phyloP scores from a whole-genome alignment of 306 rosid genomes.

The Rosa lucieae region DNA sequence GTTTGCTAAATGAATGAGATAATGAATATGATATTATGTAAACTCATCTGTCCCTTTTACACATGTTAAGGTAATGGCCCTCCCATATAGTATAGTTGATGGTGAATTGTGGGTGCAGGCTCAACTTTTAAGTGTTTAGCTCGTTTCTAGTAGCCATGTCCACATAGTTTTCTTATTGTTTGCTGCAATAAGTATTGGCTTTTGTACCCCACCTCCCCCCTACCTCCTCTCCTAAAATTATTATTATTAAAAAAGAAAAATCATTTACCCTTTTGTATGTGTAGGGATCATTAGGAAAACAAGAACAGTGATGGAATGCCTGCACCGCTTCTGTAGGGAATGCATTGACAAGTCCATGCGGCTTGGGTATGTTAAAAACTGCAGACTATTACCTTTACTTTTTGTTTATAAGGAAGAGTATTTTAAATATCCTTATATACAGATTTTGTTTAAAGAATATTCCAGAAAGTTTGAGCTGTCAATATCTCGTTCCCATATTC shows the following conservation, averaged over 20 bases:
- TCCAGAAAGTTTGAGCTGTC: constrained; percentile 1
- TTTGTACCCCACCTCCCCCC: neutral
- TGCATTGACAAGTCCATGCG: constrained; percentile 96
- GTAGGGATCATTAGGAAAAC: constrained; percentile 83
- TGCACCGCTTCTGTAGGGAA: constrained; percentile 88
- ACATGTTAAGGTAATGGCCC: neutral
- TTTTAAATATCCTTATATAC: constrained; percentile 1
- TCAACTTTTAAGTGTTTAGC: neutral
- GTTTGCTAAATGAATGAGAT: neutral
- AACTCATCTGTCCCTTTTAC: neutral
- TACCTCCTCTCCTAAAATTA: neutral
- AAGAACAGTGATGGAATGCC: constrained; percentile 82
- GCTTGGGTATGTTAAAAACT: constrained; percentile 48
- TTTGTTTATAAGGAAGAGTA: neutral
- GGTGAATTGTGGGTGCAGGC: neutral
- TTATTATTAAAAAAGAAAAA: neutral
- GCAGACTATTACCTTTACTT: neutral
- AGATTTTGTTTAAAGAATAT: constrained; percentile 13
- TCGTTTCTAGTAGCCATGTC: constrained; percentile 6
- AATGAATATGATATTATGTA: neutral
- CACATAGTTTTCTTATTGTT: neutral
- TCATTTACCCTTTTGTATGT: constrained; percentile 23
- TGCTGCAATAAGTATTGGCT: neutral
- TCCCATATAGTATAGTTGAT: neutral
- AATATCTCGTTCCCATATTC: neutral